These are phyloP conservation scores for Fusarium oligoseptatum DNA, from an alignment of 2,329 filamentous ascomycete species.

Conservation along the genomic window DNA sequence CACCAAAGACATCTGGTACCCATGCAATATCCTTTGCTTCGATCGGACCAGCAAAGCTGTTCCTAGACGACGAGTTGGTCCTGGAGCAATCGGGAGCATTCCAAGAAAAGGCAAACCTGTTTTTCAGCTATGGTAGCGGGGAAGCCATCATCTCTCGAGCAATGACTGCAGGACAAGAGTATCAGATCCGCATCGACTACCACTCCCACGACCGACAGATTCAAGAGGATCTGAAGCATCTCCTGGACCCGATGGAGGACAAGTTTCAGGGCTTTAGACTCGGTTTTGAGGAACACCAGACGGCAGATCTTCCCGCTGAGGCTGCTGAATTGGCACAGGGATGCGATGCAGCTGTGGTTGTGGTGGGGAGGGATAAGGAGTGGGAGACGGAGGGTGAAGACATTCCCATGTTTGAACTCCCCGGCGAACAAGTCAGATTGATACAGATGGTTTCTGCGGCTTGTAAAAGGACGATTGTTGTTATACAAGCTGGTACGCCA, in stretches of 20 bases:
- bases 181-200: background rate
- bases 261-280: background rate
- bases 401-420: constrained; percentile 1
- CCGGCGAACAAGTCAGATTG: background rate
- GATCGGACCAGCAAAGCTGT: background rate
- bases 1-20: background rate
- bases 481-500: background rate
- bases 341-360: background rate
- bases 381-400: constrained; percentile 8
- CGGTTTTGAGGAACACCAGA: background rate
- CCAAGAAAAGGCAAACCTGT: background rate
- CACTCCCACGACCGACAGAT: background rate
- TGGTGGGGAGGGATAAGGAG: constrained; percentile 2
- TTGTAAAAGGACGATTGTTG: background rate
- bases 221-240: background rate
- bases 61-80: background rate
- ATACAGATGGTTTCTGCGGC: background rate
- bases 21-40: background rate
- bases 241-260: background rate
- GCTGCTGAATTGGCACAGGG: background rate
- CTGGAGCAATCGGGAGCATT: background rate
- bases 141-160: background rate
- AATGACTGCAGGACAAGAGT: background rate
- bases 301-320: background rate
- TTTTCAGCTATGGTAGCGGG: background rate